Percentiles rank a stretch among this genome's conserved stretches.
phyloP scores from a whole-genome alignment of 2,329 filamentous ascomycete species.

The Madurella mycetomatis region DNA sequence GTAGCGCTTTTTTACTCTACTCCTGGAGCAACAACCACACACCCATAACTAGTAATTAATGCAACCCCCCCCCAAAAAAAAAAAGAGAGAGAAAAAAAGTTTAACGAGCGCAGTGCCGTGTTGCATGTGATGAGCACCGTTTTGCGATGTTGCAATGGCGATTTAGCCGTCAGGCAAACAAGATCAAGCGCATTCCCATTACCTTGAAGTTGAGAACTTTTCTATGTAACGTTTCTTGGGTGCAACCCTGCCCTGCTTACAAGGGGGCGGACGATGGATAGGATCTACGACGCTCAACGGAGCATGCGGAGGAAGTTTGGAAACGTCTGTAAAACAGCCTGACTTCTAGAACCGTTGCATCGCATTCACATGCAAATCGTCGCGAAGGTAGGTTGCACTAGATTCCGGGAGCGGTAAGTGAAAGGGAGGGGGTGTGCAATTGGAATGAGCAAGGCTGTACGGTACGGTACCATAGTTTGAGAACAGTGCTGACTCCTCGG shows the following conservation, averaged over 20 bases:
- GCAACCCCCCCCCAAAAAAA: neutral
- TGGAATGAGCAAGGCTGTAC: neutral
- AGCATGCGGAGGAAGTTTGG: no score
- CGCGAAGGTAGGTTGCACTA: neutral
- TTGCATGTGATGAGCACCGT: neutral
- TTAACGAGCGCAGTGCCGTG: no score
- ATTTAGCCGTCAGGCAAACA: neutral
- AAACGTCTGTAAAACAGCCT: no score
- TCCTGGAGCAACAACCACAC: neutral
- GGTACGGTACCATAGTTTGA: neutral
- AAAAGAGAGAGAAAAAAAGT: neutral
- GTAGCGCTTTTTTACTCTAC: conserved; percentile 4
- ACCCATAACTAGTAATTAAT: conserved; percentile 11
- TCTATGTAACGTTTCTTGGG: neutral
- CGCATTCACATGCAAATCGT: no score
- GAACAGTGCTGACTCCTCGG: neutral
- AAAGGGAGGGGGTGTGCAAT: neutral
- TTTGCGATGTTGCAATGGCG: neutral
- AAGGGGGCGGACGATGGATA: neutral
- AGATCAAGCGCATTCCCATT: neutral
- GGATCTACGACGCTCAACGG: no score
- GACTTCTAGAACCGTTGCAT: no score
- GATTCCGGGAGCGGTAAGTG: neutral
- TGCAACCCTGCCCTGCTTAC: neutral
- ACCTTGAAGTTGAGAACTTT: neutral